phyloP scores from a whole-genome alignment of 2,329 filamentous ascomycete species.

The Tolypocladium ovalisporum region DNA sequence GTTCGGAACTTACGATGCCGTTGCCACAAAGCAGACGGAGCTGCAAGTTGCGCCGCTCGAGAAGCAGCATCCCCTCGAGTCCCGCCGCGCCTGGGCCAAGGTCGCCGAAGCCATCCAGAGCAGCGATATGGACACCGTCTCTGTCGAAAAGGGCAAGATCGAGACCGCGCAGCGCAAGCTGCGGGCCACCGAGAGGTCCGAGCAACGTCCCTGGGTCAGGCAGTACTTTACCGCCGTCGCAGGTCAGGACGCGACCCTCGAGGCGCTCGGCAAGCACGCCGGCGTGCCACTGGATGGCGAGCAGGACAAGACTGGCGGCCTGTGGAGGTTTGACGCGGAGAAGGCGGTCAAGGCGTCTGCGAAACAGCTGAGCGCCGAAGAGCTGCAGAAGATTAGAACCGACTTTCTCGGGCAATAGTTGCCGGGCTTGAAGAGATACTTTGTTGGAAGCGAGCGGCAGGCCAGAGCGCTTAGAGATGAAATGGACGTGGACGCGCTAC shows the following conservation, averaged over 20 bases:
- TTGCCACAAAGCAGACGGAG: conserved; percentile 47
- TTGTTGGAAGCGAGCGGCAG: background rate
- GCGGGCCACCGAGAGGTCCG: conserved; percentile 63
- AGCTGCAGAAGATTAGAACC: conserved; percentile 32
- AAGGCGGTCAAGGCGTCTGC: conserved; percentile 28
- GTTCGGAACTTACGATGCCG: conserved; percentile 51
- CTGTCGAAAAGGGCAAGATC: conserved; percentile 73
- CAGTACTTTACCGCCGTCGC: conserved; percentile 61
- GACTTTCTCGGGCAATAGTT: conserved; percentile 29
- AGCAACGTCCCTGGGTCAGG: conserved; percentile 68
- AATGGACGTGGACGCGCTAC: background rate
- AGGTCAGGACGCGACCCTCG: conserved; percentile 33
- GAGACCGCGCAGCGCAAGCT: conserved; percentile 74
- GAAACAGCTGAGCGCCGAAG: conserved; percentile 25
- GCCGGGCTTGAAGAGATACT: background rate
- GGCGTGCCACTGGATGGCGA: conserved; percentile 41
- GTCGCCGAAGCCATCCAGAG: conserved; percentile 71
- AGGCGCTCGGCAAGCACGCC: conserved; percentile 30
- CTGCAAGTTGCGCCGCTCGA: conserved; percentile 63
- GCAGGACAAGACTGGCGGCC: conserved; percentile 47
- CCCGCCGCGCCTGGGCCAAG: conserved; percentile 75
- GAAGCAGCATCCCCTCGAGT: conserved; percentile 78
- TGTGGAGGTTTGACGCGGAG: conserved; percentile 46
- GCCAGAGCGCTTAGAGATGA: background rate
- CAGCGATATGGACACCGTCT: conserved; percentile 75